Evolutionary conservation across 2,329 filamentous ascomycete species (phyloP), one percentile per base, ranked within the genome.

Genomic region (Colletotrichum graminicola): DNA sequence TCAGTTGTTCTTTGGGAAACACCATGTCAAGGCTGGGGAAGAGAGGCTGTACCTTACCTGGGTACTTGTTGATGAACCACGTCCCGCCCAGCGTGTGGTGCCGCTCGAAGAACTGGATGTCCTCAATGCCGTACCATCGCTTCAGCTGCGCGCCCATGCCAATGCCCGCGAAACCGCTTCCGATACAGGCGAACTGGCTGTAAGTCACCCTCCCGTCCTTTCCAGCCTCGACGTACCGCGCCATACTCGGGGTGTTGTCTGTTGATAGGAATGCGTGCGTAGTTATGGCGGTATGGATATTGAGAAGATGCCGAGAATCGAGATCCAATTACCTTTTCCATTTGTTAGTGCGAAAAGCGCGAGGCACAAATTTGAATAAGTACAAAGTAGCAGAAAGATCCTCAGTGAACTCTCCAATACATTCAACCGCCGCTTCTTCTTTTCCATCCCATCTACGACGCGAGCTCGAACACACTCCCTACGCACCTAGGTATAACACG

Each of bases 1-100:
- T 16, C 14, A 32, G n/a, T 21, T 5, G 8, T 11, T 21, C 7
- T 5, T 2, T 8, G 16, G 2, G 5, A n/a, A 36, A n/a, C 18
- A 36, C 52, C 10, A 5, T 7, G 29, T 12, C 21, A 55, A 54
- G 11, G 7, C 11, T 7, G 32, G 18, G 5, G 5, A 36, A 18
- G 14, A 29, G 5, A 18, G 32, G 45, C 43, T 5, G 6, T 45
- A 7, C 26, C 63, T 77, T 79, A 77, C 86, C 87, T 11, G 88
- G 90, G 77, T 92, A 92, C 41, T 84, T 81, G 77, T 91, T 92
- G 56, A 85, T 85, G 79, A 84, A 85, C 90, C 90, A 92, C 2
- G 90, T 91, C 11, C 90, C 90, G 47, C 90, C 90, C 47, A 91
- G 82, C 8, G 84, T 84, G 7, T 82, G 79, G 72, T 89, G 82